phyloP scores from a whole-genome alignment of 2,329 filamentous ascomycete species.

The Berkeleyomyces basicola region DNA sequence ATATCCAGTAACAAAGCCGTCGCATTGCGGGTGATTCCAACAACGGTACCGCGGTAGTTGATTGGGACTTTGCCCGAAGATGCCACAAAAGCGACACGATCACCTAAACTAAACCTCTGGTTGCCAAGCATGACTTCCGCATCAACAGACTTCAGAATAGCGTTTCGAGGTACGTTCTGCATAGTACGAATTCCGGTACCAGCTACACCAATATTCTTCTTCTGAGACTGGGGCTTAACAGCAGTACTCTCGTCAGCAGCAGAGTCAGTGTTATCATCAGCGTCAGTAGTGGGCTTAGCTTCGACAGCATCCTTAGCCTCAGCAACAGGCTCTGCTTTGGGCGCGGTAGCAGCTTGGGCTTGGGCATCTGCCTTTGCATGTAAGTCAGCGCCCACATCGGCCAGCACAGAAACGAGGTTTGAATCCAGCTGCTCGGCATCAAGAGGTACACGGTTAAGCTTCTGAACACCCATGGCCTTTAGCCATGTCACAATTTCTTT shows the following conservation, averaged over 20 bases:
- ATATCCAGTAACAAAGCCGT: constrained; percentile 73
- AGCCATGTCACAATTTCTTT: constrained; percentile 92
- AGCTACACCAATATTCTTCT: neutral
- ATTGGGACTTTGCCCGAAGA: constrained; percentile 92
- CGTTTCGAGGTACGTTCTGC: constrained; percentile 67
- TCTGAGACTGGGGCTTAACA: constrained; percentile 32
- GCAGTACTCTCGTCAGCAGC: neutral
- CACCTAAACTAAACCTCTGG: constrained; percentile 70
- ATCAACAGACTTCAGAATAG: constrained; percentile 81
- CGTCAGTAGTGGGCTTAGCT: neutral
- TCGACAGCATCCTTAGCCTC: neutral
- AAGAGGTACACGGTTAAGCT: constrained; percentile 86
- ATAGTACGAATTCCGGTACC: constrained; percentile 24
- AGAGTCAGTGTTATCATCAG: neutral
- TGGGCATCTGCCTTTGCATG: constrained; percentile 27
- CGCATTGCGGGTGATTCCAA: constrained; percentile 78
- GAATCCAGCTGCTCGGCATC: constrained; percentile 95
- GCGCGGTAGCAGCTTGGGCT: neutral
- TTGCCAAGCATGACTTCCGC: constrained; percentile 83
- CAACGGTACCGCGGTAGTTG: constrained; percentile 79
- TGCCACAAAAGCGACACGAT: constrained; percentile 83
- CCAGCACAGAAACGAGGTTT: constrained; percentile 66
- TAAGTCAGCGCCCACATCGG: constrained; percentile 39
- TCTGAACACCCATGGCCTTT: constrained; percentile 78
- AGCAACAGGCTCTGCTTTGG: neutral